These are phyloP conservation scores for Strobilomyces confusus DNA, from an alignment of 768 basidiomycete genomes.

Conservation along the genomic window DNA sequence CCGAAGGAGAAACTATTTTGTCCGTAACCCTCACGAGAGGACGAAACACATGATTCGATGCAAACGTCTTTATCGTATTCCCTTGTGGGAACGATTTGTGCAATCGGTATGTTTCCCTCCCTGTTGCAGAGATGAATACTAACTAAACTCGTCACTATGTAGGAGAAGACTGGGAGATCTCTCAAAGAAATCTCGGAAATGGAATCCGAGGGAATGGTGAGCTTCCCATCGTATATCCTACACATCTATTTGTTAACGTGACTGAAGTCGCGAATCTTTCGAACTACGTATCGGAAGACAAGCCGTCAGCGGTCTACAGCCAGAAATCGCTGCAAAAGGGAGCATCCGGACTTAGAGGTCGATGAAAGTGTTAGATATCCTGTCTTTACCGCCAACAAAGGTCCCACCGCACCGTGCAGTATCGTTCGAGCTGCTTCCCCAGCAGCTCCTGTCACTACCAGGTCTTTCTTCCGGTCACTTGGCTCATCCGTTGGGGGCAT, in stretches of 20 bases:
- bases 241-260: background rate
- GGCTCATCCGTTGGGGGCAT: background rate
- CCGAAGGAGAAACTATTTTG: background rate
- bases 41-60: background rate
- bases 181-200: background rate
- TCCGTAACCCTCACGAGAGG: too few species aligned
- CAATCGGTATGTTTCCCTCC: conserved; percentile 1
- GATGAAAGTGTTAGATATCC: background rate
- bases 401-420: background rate
- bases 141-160: background rate
- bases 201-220: background rate
- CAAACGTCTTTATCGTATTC: background rate
- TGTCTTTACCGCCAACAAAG: background rate
- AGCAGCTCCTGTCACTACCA: background rate
- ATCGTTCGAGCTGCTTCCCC: too few species aligned
- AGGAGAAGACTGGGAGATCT: conserved; percentile 10
- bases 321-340: background rate
- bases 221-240: background rate
- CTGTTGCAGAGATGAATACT: background rate
- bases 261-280: background rate
- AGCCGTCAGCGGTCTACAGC: background rate
- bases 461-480: conserved; percentile 4
- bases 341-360: background rate
- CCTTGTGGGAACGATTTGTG: conserved; percentile 12
- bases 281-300: background rate